A percentile compares a stretch with the other conserved stretches of the same genome.
Conservation (phyloP, 192 early-diverging fungal genomes). For the Mortierella alpina region DNA sequence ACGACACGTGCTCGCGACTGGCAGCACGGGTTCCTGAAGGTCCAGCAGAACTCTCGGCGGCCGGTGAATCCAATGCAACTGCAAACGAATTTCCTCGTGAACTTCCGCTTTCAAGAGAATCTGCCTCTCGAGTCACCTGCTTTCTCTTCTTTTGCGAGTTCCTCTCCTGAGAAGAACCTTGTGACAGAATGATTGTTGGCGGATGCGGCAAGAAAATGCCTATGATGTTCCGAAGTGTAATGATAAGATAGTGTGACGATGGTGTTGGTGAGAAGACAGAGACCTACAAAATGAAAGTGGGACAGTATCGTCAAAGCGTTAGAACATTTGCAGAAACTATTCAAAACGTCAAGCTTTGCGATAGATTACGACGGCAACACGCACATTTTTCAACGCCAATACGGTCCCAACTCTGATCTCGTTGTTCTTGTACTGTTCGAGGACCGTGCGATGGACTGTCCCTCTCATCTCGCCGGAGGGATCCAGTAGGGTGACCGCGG, state of each 20-base stretch:
- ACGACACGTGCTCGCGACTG: too few relatives aligned
- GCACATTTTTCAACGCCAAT: conserved; percentile 34
- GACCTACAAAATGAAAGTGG: conserved; percentile 16
- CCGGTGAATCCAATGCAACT: background rate
- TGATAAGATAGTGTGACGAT: conserved; percentile 45
- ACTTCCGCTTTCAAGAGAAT: background rate
- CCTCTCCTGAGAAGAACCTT: conserved; percentile 34
- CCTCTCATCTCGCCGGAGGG: conserved; percentile 52
- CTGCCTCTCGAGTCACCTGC: background rate
- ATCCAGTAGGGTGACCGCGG: conserved; percentile 36
- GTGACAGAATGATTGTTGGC: conserved; percentile 18
- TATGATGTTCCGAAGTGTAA: conserved; percentile 24
- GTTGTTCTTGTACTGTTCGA: conserved; percentile 48
- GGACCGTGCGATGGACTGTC: conserved; percentile 27
- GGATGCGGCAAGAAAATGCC: conserved; percentile 16
- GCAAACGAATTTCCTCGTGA: background rate
- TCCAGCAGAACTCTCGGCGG: background rate
- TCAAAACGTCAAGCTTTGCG: background rate
- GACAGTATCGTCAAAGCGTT: background rate
- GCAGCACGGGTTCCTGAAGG: background rate
- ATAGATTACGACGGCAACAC: background rate
- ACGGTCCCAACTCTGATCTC: conserved; percentile 44
- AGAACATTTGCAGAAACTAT: background rate
- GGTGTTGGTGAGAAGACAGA: conserved; percentile 40
- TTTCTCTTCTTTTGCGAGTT: conserved; percentile 17